These are phyloP conservation scores for Nyssa sinensis DNA, from an alignment of 148 eudicot species.

Conservation along the genomic window DNA sequence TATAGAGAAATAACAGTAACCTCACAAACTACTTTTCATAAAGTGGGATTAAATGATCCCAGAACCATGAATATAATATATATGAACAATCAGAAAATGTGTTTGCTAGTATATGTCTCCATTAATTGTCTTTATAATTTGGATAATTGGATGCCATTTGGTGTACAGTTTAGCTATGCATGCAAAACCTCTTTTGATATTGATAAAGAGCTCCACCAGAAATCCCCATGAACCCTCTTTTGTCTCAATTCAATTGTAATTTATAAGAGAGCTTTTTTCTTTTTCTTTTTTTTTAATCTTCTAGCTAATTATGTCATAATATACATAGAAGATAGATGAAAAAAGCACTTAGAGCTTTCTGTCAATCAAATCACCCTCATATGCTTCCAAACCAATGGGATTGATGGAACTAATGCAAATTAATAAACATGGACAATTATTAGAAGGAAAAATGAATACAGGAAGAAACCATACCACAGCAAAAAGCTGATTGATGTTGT, in stretches of 20 bases:
- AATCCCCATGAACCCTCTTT: background rate
- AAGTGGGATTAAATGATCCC: slow-evolving; percentile 11
- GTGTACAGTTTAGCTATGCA: background rate
- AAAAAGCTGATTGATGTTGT: background rate
- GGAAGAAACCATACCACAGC: slow-evolving; percentile 7
- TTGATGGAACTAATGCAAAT: no score
- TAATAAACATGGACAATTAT: background rate
- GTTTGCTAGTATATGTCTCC: background rate
- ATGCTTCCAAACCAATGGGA: no score
- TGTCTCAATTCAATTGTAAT: background rate
- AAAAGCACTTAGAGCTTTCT: background rate
- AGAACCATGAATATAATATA: background rate
- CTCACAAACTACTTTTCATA: background rate
- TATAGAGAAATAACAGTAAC: background rate
- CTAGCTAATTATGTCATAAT: background rate
- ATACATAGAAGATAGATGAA: background rate
- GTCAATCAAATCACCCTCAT: no score
- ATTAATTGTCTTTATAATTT: background rate
- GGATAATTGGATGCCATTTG: slow-evolving; percentile 9
- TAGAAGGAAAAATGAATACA: background rate
- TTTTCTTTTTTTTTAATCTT: background rate
- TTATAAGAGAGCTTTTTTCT: background rate
- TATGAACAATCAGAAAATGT: slow-evolving; percentile 6
- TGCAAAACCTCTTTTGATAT: background rate
- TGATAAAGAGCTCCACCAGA: no score